A percentile compares a stretch with the other conserved stretches of the same genome.
These are phyloP conservation scores for Pyrenochaeta sp. DNA, from an alignment of 2,329 filamentous ascomycete genomes.

Conservation along the genomic window DNA sequence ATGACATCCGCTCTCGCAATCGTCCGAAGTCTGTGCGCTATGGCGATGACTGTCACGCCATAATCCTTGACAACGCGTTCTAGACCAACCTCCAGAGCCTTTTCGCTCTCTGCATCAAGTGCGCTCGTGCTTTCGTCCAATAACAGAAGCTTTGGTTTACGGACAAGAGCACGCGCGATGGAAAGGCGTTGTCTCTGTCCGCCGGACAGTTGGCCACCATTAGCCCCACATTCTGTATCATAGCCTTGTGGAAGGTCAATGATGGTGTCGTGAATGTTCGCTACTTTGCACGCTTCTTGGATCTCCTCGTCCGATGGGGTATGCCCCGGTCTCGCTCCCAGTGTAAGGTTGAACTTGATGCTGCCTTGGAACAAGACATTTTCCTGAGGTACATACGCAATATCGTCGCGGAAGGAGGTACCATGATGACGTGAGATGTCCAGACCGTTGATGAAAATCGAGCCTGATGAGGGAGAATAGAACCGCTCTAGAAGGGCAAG, in stretches of 20 bases:
- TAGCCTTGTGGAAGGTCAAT: constrained; percentile 69
- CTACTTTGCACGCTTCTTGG: constrained; percentile 69
- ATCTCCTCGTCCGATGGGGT: constrained; percentile 67
- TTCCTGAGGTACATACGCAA: constrained; percentile 58
- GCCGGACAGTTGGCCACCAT: constrained; percentile 52
- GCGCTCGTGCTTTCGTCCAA: constrained; percentile 55
- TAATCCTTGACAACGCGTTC: constrained; percentile 45
- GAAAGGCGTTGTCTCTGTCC: constrained; percentile 54
- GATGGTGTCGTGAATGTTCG: constrained; percentile 76
- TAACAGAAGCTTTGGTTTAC: constrained; percentile 51
- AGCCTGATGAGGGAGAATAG: constrained; percentile 60
- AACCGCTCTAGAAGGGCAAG: constrained; percentile 63
- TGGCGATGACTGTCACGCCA: constrained; percentile 53
- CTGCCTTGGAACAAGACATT: constrained; percentile 58
- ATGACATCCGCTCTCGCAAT: constrained; percentile 54
- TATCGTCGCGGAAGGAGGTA: constrained; percentile 52
- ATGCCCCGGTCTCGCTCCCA: constrained; percentile 61
- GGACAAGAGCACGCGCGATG: constrained; percentile 53
- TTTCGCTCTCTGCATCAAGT: constrained; percentile 53
- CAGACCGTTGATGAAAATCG: constrained; percentile 60
- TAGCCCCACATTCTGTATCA: constrained; percentile 60
- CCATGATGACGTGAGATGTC: constrained; percentile 53
- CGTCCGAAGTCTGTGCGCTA: constrained; percentile 53
- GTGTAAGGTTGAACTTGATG: constrained; percentile 56
- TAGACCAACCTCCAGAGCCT: constrained; percentile 49